phyloP scores from a whole-genome alignment of 23 red algal species.

The Chondrus crispus region DNA sequence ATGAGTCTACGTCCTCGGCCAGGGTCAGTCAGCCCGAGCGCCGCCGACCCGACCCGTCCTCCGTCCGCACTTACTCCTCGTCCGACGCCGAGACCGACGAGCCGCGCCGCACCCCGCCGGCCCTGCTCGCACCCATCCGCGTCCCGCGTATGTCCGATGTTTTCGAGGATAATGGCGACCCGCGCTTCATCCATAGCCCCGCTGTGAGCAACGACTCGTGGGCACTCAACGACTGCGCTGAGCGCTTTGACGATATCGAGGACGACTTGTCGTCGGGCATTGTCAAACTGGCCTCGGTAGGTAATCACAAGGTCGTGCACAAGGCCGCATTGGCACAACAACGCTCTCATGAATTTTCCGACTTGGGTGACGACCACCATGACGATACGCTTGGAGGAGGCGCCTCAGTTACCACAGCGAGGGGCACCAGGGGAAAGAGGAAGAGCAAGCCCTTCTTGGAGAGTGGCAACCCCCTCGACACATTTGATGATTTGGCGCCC shows the following conservation, averaged over 20 bases:
- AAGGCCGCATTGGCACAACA: too few species aligned
- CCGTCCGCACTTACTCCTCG: background rate
- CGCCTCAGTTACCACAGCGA: background rate
- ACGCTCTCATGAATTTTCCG: too few species aligned
- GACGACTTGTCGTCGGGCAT: slow-evolving; percentile 35
- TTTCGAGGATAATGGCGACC: background rate
- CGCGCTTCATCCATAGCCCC: too few species aligned
- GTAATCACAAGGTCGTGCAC: slow-evolving; percentile 35
- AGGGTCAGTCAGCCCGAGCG: background rate
- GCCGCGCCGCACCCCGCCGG: slow-evolving; percentile 9
- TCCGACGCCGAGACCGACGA: background rate
- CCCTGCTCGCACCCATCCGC: slow-evolving; percentile 34
- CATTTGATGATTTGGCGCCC: background rate
- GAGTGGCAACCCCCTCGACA: background rate
- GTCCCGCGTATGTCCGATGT: slow-evolving; percentile 40
- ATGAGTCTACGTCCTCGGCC: background rate
- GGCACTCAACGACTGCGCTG: slow-evolving; percentile 22
- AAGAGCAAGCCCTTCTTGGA: slow-evolving; percentile 59
- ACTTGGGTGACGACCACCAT: background rate
- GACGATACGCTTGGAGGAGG: background rate
- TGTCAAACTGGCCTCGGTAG: slow-evolving; percentile 7
- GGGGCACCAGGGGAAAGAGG: background rate
- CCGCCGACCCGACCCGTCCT: background rate
- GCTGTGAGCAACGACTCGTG: slow-evolving; percentile 31
- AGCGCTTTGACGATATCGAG: slow-evolving; percentile 49